Base-by-base conservation (phyloP, 257 asterid species). In the Pogostemon cablin region DNA sequence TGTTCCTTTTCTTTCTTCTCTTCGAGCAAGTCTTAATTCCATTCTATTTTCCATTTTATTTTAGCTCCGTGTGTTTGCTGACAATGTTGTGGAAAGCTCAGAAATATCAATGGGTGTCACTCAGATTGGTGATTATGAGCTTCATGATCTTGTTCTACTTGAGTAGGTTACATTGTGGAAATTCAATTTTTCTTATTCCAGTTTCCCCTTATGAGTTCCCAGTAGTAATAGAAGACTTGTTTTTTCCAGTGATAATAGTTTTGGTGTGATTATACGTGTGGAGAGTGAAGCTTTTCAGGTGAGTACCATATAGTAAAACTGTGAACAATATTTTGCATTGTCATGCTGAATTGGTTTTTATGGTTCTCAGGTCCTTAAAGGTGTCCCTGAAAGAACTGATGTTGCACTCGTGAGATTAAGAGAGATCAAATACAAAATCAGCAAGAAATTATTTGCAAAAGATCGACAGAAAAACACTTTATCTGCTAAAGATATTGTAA, bases 261-360 rank as follows among this genome's bases (percentile, higher is more conserved):
- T 95, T 71, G 99, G 98, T 7, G 93, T 91, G 69, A 86, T 95
- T 69, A 91, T 95, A 79, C 96, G 97, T 61, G 96, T 95, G 32
- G 99, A 95, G 72, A 89, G 93, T 72, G 98, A 95, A 83, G 97
- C 97, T 62, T 86, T 95, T 74, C 97, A 95, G 93, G 99, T 89
- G 71, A 77, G 77, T 72, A 32, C 63, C 69, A 10, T 15, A 9
- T 41, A 47, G 41, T 52, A 49, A 7, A 49, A 43, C 34, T 32
- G 35, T 66, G 9, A 25, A 72, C 43, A 59, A 44, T 46, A 39
- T 68, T 9, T 55, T 67, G 39, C 50, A 47, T 69, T 53, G 54
- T 20, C 67, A 62, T 76, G 41, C 77, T 81, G 72, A 82, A 77
- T 41, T 66, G 56, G 52, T 3, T 69, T 3, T 69, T 57, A 6